Evolutionary conservation across 2,329 filamentous ascomycete genomes (phyloP), one percentile per base, ranked within the genome.

Genomic region (Penicillium crustosum): DNA sequence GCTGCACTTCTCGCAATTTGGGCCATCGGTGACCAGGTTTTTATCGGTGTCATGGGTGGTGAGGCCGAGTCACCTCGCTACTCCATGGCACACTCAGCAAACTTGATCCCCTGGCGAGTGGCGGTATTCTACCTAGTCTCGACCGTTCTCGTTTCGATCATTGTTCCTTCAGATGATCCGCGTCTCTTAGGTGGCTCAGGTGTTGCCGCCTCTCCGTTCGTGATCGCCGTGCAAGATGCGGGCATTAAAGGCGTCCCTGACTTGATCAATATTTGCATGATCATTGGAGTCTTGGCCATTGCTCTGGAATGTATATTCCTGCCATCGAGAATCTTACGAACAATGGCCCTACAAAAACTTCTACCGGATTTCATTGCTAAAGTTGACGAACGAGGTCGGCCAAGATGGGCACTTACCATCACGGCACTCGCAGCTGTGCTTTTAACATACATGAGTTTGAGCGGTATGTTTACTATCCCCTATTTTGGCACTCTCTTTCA

Each of bases 21-120:
- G 66, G 68, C 62, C 44, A 55, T 67, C 56, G 71, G 72, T 27
- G 65, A 73, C 53, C 69, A 74, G 35, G 66, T 69, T 15, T 73
- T 73, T 48, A 72, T 70, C 25, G 70, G 72, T 2, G 67, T 75
- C 44, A 66, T 75, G 49, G 73, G 66, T 17, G 74, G 74, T 17
- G 74, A 76, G 53, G 69, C 72, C 5, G 55, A 70, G 45, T 69
- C 58, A 12, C 74, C 74, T 2, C 68, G 73, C 1, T 72, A 66
- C 38, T 74, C 73, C 8, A 68, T 76, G 58, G 69, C 67, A 1
- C 71, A 73, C 52, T 70, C 66, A 71, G 55, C 41, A 19, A 41
- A 44, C 10, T 33, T 59, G 12, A 65, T 74, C 13, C 70, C 71
- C 1, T 63, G 70, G 57, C 70, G 73, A 31, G 69, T 73, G 19